Evolutionary conservation across 306 rosid species (phyloP).

Genomic region (Echinosophora koreensis): DNA sequence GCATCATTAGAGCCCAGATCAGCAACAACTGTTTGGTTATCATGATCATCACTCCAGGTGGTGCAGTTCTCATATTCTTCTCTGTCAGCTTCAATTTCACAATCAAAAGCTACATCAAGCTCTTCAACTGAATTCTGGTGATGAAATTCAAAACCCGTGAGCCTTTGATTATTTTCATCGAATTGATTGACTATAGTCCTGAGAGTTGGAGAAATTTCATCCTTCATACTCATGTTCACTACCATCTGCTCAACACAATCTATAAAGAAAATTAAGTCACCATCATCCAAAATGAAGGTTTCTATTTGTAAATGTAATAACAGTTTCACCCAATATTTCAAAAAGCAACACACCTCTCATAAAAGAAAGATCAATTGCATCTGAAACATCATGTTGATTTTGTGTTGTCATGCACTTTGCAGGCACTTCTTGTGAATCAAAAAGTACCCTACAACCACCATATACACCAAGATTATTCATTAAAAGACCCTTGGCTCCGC

Average conservation of each 20-base stretch:
- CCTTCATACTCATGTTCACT: constrained; percentile 65
- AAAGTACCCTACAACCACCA: constrained; percentile 87
- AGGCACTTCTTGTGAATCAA: constrained; percentile 90
- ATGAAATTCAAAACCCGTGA: constrained; percentile 56
- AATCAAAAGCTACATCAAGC: constrained; percentile 48
- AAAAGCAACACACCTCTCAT: constrained; percentile 73
- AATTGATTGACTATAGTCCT: constrained; percentile 73
- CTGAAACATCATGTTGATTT: constrained; percentile 65
- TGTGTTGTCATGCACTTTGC: constrained; percentile 65
- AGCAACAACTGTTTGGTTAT: constrained; percentile 59
- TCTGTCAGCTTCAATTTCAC: constrained; percentile 61
- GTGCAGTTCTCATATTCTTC: constrained; percentile 59
- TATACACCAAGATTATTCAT: constrained; percentile 93
- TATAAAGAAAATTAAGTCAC: constrained; percentile 40
- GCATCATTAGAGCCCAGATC: constrained; percentile 64
- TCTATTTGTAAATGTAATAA: constrained; percentile 37
- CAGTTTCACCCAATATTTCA: constrained; percentile 39
- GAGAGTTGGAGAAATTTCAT: constrained; percentile 92
- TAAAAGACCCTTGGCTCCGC: constrained; percentile 96
- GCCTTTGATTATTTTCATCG: constrained; percentile 86
- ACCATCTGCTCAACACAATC: constrained; percentile 86
- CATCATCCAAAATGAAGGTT: constrained; percentile 36
- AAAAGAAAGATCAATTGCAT: constrained; percentile 83
- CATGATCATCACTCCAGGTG: constrained; percentile 71
- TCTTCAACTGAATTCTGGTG: constrained; percentile 56